These are phyloP conservation scores for Fusarium pseudocircinatum DNA, from an alignment of 2,329 filamentous ascomycete species.

Conservation along the genomic window DNA sequence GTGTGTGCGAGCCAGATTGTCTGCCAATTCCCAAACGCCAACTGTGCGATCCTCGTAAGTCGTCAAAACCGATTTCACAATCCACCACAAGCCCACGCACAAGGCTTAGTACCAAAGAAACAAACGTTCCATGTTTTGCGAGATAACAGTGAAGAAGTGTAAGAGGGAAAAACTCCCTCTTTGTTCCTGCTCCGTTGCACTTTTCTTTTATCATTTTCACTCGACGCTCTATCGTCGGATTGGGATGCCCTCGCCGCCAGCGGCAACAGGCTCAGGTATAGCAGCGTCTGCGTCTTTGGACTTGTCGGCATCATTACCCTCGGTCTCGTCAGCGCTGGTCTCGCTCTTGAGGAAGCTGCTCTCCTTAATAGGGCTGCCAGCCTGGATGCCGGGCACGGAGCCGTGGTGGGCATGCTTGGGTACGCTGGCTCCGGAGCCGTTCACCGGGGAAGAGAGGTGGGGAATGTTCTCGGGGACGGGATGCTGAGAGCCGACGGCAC, in stretches of 20 bases:
- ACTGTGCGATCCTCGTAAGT: conserved; percentile 45
- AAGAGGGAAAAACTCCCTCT: neutral
- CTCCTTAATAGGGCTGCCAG: conserved; percentile 89
- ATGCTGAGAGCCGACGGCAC: conserved; percentile 92
- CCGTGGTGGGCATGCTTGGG: conserved; percentile 54
- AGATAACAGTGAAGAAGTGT: neutral
- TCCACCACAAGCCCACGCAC: conserved; percentile 29
- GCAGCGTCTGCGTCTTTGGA: conserved; percentile 50
- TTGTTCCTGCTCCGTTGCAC: neutral
- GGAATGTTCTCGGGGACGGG: conserved; percentile 95
- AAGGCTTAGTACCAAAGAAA: conserved; percentile 26
- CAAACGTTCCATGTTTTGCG: conserved; percentile 17
- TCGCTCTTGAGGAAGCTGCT: conserved; percentile 86
- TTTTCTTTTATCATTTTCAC: conserved; percentile 6
- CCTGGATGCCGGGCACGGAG: conserved; percentile 61
- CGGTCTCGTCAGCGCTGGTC: conserved; percentile 72
- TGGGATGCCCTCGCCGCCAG: conserved; percentile 61
- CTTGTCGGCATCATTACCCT: conserved; percentile 47
- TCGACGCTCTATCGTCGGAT: conserved; percentile 64
- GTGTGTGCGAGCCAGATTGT: conserved; percentile 41
- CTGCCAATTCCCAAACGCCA: conserved; percentile 44
- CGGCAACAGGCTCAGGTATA: conserved; percentile 31
- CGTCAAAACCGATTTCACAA: conserved; percentile 40
- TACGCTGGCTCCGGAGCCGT: conserved; percentile 44
- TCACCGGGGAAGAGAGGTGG: conserved; percentile 77